Conservation (phyloP, 345 rosid species). For the Nephelium lappaceum region DNA sequence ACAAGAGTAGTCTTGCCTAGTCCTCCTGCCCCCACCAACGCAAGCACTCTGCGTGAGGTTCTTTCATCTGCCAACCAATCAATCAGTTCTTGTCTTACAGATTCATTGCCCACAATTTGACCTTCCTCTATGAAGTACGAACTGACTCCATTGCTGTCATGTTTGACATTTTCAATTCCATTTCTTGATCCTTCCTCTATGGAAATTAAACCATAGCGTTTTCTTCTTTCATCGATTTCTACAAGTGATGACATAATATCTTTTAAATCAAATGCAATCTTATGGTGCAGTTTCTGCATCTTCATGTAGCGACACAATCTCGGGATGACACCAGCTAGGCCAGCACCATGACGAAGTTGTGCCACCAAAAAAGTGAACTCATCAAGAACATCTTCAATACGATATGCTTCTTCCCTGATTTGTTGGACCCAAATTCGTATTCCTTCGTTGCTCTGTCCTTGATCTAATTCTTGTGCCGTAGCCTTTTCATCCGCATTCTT, state of each 20-base stretch:
- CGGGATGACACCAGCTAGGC: neutral
- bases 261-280: slow-evolving; percentile 17
- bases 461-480: neutral
- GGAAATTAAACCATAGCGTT: slow-evolving; percentile 8
- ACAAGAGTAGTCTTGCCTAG: slow-evolving; percentile 28
- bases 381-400: slow-evolving; percentile 29
- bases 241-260: slow-evolving; percentile 1
- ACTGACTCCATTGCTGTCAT: slow-evolving; percentile 1
- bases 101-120: slow-evolving; percentile 21
- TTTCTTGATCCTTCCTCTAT: neutral
- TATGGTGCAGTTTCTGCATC: neutral
- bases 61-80: neutral
- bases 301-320: neutral
- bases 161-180: neutral
- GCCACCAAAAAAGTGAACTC: slow-evolving; percentile 6
- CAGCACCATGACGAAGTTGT: neutral
- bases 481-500: neutral
- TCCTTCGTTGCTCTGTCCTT: neutral
- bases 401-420: slow-evolving; percentile 17
- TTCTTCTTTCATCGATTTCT: slow-evolving; percentile 17
- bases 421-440: slow-evolving; percentile 21
- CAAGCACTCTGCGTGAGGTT: neutral
- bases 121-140: slow-evolving; percentile 18
- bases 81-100: neutral
- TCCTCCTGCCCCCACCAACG: slow-evolving; percentile 23